Evolutionary conservation across 1,284 basidiomycete species (phyloP).

Genomic region (Caloboletus inedulis): DNA sequence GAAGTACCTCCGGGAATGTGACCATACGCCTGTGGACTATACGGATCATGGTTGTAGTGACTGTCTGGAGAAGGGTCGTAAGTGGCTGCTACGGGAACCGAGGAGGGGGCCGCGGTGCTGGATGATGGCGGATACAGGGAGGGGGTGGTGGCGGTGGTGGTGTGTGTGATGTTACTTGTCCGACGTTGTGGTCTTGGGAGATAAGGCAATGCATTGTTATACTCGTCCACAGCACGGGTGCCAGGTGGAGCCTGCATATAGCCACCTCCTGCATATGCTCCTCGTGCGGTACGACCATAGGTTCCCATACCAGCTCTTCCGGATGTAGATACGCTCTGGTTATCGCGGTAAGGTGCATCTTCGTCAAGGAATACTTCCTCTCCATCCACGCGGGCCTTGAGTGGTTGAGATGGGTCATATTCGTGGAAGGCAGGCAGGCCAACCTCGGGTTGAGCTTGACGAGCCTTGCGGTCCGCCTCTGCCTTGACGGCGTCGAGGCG

Average conservation of each 20-base stretch:
- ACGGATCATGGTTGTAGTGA: constrained; percentile 33
- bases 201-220: constrained; percentile 51
- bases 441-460: constrained; percentile 56
- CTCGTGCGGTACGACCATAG: constrained; percentile 32
- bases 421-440: constrained; percentile 77
- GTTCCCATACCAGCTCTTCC: constrained; percentile 28
- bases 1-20: constrained; percentile 52
- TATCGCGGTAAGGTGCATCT: constrained; percentile 37
- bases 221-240: constrained; percentile 69
- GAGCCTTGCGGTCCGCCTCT: constrained; percentile 74
- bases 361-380: constrained; percentile 51
- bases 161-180: constrained; percentile 43
- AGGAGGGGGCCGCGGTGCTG: constrained; percentile 16
- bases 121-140: constrained; percentile 40
- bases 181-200: constrained; percentile 43
- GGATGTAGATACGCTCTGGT: constrained; percentile 21
- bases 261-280: constrained; percentile 48
- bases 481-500: constrained; percentile 79
- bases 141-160: constrained; percentile 40
- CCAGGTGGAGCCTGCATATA: constrained; percentile 64
- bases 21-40: constrained; percentile 46
- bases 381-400: constrained; percentile 57
- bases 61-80: constrained; percentile 24
- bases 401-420: constrained; percentile 55
- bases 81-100: constrained; percentile 23